Evolutionary conservation across 2,329 filamentous ascomycete genomes (phyloP).

Genomic region (Hyphodiscus sp.): DNA sequence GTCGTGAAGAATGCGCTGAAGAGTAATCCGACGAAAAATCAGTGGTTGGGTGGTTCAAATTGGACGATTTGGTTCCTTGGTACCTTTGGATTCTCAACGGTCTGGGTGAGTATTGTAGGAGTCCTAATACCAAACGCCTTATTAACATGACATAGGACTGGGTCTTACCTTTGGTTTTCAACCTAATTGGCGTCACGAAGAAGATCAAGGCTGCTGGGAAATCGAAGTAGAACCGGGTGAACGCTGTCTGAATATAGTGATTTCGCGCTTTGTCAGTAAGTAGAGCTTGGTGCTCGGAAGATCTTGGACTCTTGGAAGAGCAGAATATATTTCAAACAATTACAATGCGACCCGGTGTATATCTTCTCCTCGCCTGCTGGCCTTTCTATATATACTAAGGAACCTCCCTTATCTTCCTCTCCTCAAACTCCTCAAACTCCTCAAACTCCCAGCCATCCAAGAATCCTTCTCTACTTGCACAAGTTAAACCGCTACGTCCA

Average conservation of each 20-base stretch:
- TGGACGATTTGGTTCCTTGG: constrained; percentile 12
- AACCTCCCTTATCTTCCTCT: not conserved
- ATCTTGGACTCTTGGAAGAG: no score
- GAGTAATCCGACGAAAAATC: constrained; percentile 14
- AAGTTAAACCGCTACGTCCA: constrained; percentile 21
- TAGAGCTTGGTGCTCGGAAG: no score
- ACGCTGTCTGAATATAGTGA: no score
- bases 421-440: not conserved
- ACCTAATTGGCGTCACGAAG: not conserved
- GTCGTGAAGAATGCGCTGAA: constrained; percentile 22
- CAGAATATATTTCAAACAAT: no score
- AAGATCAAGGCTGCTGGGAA: not conserved
- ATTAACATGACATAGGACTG: not conserved
- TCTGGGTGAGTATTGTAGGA: not conserved
- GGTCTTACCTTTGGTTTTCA: constrained; percentile 29
- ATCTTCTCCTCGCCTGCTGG: no score
- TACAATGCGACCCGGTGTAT: no score
- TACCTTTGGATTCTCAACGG: constrained; percentile 14
- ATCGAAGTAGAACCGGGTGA: not conserved
- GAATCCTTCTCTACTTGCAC: not conserved
- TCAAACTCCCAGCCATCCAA: not conserved
- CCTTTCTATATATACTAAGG: no score
- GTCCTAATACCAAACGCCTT: not conserved
- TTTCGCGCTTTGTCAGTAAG: no score
- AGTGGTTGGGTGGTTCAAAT: constrained; percentile 15